Evolutionary conservation across 2,329 filamentous ascomycete genomes (phyloP), one percentile per base, ranked within the genome.

Genomic region (Hypoxylon sp.): DNA sequence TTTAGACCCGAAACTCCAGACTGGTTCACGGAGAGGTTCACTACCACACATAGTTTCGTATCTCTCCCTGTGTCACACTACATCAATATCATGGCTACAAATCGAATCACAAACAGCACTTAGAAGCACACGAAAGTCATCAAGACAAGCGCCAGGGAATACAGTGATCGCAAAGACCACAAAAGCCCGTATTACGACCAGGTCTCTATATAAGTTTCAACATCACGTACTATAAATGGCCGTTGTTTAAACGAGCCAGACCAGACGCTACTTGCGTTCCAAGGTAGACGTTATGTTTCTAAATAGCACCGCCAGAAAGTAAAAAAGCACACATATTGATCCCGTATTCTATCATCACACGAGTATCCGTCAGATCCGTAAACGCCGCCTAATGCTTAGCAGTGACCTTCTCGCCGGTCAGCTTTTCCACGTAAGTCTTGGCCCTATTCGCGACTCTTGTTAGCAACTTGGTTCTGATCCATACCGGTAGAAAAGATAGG

Each of bases 351-450:
- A 69, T 64, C 58, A 67, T 67, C 68, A 69, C 63, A 65, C 60
- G 64, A 67, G 63, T 63, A 70, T 62, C 65, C 64, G 37, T 41
- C 37, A 41, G 11, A 60, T 67, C 65, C 67, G 63, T 60, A 47
- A 75, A 76, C 80, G 77, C 77, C 78, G 72, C 75, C 80, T 88
- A 90, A 85, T 90, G 88, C 85, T 90, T 90, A 75, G 87, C 87
- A 70, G 88, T 88, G 74, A 89, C 87, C 75, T 78, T 74, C 25
- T 90, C 88, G 67, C 88, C 88, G 51, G 88, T 90, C 77, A 90
- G 65, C 78, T 87, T 87, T 79, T 90, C 88, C 68, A 90, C 87
- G 71, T 90, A 90, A 59, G 82, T 82, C 82, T 90, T 90, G 67
- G 88, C 88, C 84, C 88, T 90, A 59, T 56, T 46, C 12, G 32